Base-by-base conservation (phyloP, 202 grass and related monocot genomes). In the Panicum virgatum region DNA sequence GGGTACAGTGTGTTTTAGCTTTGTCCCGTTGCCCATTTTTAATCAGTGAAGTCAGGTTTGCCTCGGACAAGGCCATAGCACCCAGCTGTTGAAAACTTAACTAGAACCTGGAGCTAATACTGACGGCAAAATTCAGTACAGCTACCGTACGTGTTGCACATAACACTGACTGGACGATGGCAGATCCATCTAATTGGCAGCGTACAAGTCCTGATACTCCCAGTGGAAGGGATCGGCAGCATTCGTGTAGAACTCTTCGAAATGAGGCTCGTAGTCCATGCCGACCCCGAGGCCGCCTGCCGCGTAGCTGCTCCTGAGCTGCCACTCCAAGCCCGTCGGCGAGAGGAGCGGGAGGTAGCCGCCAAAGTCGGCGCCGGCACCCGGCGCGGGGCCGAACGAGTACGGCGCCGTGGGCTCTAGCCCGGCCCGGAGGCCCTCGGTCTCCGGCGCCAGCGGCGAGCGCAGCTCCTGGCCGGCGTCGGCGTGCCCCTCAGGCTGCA, bases 211-310 rank as follows among this genome's bases (percentile, higher is more conserved):
- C 52, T 23, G 6, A 22, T 56, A 56, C 19, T 59, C 23, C 56
- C 56, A 59, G 0, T 59, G 23, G 56, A 27, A 59, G 56, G 56
- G 25, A 27, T 59, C 56, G 11, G 56, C 1, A 59, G 56, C 9
- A 59, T 47, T 46, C 32, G 83, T 77, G 57, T 66, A 85, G 32
- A 72, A 53, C 3, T 90, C 81, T 0, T 89, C 79, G 3, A 90
- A 80, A 30, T 83, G 82, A 9, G 42, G 8, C 68, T 77, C 80
- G 7, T 84, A 53, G 4, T 86, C 83, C 91, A 84, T 66, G 79
- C 72, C 79, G 30, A 14, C 60, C 13, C 40, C 50, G 2, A 51
- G 6, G 5, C 18, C 51, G 23, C n/a, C 76, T 2, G 54, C 36
- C 5, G 37, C 47, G 29, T 51, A 20, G 82, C 48, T 56, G 62